Percentiles rank a stretch among this genome's conserved stretches.
Conservation (phyloP, 805 yeast genomes). For the Blastobotrys muscicola region DNA sequence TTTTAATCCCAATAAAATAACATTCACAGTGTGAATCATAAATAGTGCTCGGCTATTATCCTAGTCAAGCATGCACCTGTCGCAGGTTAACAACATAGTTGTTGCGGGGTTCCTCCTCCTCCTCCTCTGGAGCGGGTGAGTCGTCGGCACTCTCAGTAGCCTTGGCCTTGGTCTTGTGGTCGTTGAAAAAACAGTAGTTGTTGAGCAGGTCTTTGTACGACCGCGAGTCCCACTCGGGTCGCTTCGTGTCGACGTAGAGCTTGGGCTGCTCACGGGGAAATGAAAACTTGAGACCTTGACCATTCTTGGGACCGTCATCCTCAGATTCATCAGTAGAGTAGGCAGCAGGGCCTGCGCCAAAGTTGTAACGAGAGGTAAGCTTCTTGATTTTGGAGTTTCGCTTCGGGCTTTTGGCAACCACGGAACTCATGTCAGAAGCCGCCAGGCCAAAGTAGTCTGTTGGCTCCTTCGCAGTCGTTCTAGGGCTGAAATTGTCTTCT, state of each 20-base stretch:
- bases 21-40: too few species aligned
- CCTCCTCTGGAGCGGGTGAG: not conserved
- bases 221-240: conserved; percentile 27
- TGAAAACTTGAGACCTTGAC: not conserved
- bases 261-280: not conserved
- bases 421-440: not conserved
- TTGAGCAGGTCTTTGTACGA: conserved; percentile 31
- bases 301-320: conserved; percentile 1
- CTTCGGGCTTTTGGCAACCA: not conserved
- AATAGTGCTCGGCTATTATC: too few species aligned
- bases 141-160: not conserved
- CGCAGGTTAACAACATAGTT: too few species aligned
- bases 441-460: too few species aligned
- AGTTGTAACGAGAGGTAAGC: conserved; percentile 15
- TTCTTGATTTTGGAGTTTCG: conserved; percentile 7
- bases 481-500: too few species aligned
- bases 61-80: too few species aligned
- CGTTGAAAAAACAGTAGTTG: conserved; percentile 32
- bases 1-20: too few species aligned
- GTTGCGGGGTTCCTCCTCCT: too few species aligned
- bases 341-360: conserved; percentile 11
- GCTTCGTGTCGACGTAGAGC: not conserved
- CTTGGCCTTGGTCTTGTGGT: not conserved
- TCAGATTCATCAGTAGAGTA: not conserved
- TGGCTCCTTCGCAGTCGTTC: too few species aligned